Evolutionary conservation across 2,329 filamentous ascomycete genomes (phyloP).

Genomic region (Parastagonospora avenae): DNA sequence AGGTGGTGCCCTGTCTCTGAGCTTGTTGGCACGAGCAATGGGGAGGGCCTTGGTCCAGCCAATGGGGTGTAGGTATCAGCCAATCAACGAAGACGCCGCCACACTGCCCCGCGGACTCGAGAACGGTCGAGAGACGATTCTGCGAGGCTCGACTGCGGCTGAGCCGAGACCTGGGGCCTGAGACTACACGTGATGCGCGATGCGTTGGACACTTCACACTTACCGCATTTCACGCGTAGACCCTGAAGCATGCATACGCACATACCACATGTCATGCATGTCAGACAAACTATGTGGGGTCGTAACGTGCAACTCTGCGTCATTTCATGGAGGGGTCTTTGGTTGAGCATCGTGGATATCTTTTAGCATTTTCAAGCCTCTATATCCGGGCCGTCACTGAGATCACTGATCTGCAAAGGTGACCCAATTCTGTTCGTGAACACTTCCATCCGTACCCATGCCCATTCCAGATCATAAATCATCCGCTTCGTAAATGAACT

Average conservation of each 20-base stretch:
- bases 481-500: slow-evolving; percentile 40
- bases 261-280: slow-evolving; percentile 1
- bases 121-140: not conserved
- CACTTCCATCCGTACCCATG: slow-evolving; percentile 34
- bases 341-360: slow-evolving; percentile 30
- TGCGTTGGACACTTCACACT: not conserved
- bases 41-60: not conserved
- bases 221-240: not conserved
- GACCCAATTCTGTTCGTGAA: slow-evolving; percentile 30
- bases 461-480: slow-evolving; percentile 41
- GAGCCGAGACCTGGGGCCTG: not conserved
- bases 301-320: not conserved
- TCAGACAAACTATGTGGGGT: not conserved
- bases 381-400: slow-evolving; percentile 29
- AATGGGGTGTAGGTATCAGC: not conserved
- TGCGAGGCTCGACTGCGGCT: not conserved
- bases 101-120: not conserved
- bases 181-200: not conserved
- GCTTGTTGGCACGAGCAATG: not conserved
- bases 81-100: not conserved
- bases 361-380: slow-evolving; percentile 32
- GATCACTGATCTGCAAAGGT: slow-evolving; percentile 32
- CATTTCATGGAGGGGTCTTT: not conserved
- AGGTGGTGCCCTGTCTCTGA: not conserved
- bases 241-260: not conserved